Conservation (phyloP, 345 rosid species). For the Brassica napus region DNA sequence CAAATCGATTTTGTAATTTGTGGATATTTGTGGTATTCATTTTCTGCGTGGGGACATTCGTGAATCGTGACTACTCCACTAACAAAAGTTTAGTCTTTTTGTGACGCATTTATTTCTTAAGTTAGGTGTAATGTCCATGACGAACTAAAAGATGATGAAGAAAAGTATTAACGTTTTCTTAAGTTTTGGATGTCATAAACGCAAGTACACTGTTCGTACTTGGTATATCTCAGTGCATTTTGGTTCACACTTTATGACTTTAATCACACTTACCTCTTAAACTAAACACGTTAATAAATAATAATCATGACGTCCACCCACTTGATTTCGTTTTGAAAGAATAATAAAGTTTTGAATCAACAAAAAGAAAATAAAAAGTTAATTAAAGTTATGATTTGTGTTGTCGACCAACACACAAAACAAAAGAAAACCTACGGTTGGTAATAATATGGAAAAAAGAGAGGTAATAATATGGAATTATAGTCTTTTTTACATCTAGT, state of each 20-base stretch:
- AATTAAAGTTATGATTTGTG: constrained; percentile 2
- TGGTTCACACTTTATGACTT: constrained; percentile 15
- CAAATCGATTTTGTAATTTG: not conserved
- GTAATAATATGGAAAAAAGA: not conserved
- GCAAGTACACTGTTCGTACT: constrained; percentile 27
- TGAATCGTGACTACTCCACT: constrained; percentile 18
- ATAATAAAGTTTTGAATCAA: not conserved
- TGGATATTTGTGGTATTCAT: constrained; percentile 3
- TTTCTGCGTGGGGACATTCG: constrained; percentile 7
- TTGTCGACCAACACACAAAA: constrained; percentile 10
- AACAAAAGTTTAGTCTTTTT: not conserved
- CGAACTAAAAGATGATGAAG: not conserved
- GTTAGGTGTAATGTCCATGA: not conserved
- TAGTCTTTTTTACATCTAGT: not conserved
- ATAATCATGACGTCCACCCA: constrained; percentile 2
- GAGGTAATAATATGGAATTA: not conserved
- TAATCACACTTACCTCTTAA: constrained; percentile 3
- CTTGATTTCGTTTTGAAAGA: not conserved
- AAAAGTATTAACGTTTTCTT: constrained; percentile 10
- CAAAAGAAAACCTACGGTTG: not conserved
- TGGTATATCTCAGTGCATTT: constrained; percentile 15
- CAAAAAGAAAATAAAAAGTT: not conserved
- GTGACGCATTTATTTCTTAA: constrained; percentile 2
- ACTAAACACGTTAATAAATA: not conserved
- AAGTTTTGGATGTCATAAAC: constrained; percentile 17